Evolutionary conservation across 179 eudicot species (phyloP).

Genomic region (Drosera spatulata): DNA sequence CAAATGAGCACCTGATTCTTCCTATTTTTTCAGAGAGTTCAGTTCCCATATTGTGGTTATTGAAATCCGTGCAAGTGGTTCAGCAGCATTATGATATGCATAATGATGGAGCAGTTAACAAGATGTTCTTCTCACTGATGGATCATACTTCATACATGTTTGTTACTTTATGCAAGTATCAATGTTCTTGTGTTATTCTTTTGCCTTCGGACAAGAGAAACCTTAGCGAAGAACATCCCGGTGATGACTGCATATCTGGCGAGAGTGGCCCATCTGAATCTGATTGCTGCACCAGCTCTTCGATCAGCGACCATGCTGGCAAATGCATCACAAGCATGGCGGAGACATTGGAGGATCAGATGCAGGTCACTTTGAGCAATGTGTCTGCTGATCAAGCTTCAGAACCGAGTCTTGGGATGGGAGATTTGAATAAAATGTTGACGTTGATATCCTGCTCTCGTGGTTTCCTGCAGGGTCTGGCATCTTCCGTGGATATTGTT

Average conservation of each 20-base stretch:
- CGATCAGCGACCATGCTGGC: slow-evolving; percentile 22
- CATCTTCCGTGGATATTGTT: slow-evolving; percentile 33
- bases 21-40: slow-evolving; percentile 27
- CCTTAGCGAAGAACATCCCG: slow-evolving; percentile 9
- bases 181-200: slow-evolving; percentile 22
- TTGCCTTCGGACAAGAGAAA: slow-evolving; percentile 14
- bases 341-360: slow-evolving; percentile 42
- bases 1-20: slow-evolving; percentile 21
- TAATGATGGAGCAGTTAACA: slow-evolving; percentile 24
- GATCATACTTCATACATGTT: slow-evolving; percentile 77
- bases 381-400: slow-evolving; percentile 10
- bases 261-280: slow-evolving; percentile 7
- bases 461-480: slow-evolving; percentile 70
- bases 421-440: slow-evolving; percentile 34
- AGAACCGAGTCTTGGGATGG: slow-evolving; percentile 6
- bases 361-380: slow-evolving; percentile 15
- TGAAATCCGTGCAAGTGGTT: slow-evolving; percentile 46
- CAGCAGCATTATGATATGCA: slow-evolving; percentile 22
- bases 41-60: slow-evolving; percentile 49
- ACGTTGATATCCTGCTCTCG: slow-evolving; percentile 47
- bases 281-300: slow-evolving; percentile 11
- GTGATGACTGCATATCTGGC: slow-evolving; percentile 11
- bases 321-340: slow-evolving; percentile 29
- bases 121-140: slow-evolving; percentile 46
- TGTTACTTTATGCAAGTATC: slow-evolving; percentile 42